Evolutionary conservation across 371 early-diverging fungal genomes (phyloP), one percentile per base, ranked within the genome.

Genomic region (Chytridium lagenaria): DNA sequence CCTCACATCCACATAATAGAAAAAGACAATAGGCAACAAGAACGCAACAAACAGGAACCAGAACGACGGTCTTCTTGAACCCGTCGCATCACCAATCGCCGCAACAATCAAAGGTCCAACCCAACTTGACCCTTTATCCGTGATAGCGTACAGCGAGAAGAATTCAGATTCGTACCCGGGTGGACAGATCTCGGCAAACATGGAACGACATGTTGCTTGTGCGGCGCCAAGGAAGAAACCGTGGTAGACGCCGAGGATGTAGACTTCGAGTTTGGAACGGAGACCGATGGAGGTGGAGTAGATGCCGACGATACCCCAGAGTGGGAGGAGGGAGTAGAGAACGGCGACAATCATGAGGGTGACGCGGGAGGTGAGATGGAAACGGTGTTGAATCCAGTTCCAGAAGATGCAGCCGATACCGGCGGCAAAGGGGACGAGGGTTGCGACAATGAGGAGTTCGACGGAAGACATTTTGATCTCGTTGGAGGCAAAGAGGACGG

Each of bases 61-160:
- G 34, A 80, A 73, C 7, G 74, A 23, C 40, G 39, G 57, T 39
- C 76, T 51, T 23, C 51, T 52, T 5, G 16, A 15, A 28, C 55
- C 55, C 0, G 86, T 84, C 2, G 75, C 71, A 36, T 85, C 76
- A n/a, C 80, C 75, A 50, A 91, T 86, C 12, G 81, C 82, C 0
- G 82, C 91, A 19, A 87, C 86, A 36, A 88, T 76, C 67, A 90
- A 66, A 0, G 90, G 90, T 0, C 91, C 91, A 55, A 90, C 66
- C 89, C 89, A 90, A 26, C 85, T 74, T 2, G 86, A 82, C n/a
- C n/a, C n/a, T n/a, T n/a, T n/a, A n/a, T n/a, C n/a, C n/a, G n/a
- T n/a, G n/a, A n/a, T n/a, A n/a, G n/a, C n/a, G n/a, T n/a, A n/a
- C n/a, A n/a, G n/a, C n/a, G n/a, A n/a, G n/a, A n/a, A n/a, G n/a